Evolutionary conservation across 441 rosid genomes (phyloP).

Genomic region (Erodium moschatum): DNA sequence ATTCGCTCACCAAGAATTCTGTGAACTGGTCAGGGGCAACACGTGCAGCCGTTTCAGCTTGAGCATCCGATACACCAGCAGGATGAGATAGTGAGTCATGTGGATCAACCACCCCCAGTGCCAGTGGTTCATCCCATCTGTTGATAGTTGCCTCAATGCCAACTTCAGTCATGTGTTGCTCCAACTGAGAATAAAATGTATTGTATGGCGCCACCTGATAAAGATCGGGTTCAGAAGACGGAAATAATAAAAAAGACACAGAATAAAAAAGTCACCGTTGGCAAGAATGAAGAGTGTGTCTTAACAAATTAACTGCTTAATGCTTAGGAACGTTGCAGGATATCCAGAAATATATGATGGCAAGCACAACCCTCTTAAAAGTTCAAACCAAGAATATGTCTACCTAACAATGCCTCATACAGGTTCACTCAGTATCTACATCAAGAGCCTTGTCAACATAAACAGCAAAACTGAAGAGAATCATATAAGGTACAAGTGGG

Average conservation of each 20-base stretch:
- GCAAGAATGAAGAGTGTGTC: background rate
- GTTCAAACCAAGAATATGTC: too few relatives aligned
- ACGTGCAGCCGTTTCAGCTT: constrained; percentile 73
- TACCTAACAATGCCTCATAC: too few relatives aligned
- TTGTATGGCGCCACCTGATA: constrained; percentile 92
- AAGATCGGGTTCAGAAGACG: constrained; percentile 16
- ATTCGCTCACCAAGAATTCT: constrained; percentile 59
- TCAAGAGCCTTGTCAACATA: too few relatives aligned
- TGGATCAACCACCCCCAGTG: constrained; percentile 84
- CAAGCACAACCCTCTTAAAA: too few relatives aligned
- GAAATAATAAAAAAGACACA: background rate
- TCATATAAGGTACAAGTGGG: too few relatives aligned
- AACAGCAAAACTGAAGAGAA: too few relatives aligned
- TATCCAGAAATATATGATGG: too few relatives aligned
- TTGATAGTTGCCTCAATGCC: constrained; percentile 70
- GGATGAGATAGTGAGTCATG: constrained; percentile 95
- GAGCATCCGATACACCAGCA: constrained; percentile 94
- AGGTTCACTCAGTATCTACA: too few relatives aligned
- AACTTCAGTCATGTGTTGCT: constrained; percentile 78
- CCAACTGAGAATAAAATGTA: constrained; percentile 81
- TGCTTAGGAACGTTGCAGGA: background rate
- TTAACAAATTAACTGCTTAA: background rate
- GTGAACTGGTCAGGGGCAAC: constrained; percentile 86
- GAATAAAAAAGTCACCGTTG: background rate
- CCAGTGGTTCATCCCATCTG: constrained; percentile 84